These are phyloP conservation scores for Begonia fuchsioides DNA, from an alignment of 306 rosid species.

Conservation along the genomic window DNA sequence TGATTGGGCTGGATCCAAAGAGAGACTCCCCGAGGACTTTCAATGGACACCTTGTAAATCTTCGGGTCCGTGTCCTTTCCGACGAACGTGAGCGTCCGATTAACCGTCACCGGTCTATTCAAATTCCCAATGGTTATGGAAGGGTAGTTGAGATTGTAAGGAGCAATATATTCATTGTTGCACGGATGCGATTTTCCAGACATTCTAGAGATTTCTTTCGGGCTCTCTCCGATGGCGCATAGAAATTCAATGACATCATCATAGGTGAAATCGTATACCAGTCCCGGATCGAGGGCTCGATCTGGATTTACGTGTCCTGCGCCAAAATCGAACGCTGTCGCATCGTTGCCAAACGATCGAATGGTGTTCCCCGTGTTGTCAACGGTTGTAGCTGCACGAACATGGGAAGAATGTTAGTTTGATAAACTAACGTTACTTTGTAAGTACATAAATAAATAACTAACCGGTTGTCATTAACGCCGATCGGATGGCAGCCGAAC, in stretches of 20 bases:
- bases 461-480: slow-evolving; percentile 11
- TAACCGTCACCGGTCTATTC: neutral
- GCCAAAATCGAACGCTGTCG: slow-evolving; percentile 4
- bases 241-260: neutral
- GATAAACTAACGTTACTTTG: too few species aligned
- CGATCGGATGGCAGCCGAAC: slow-evolving; percentile 4
- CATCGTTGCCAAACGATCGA: neutral
- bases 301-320: slow-evolving; percentile 3
- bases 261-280: slow-evolving; percentile 2
- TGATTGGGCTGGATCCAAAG: slow-evolving; percentile 4
- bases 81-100: slow-evolving; percentile 3
- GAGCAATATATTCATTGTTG: neutral
- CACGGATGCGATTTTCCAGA: neutral
- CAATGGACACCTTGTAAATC: neutral
- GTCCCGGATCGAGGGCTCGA: slow-evolving; percentile 3
- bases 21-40: slow-evolving; percentile 1
- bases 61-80: neutral
- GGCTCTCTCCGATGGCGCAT: neutral
- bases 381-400: neutral
- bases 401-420: neutral
- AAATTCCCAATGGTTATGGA: slow-evolving; percentile 3
- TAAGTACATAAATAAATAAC: too few species aligned
- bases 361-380: slow-evolving; percentile 3
- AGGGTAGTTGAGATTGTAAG: slow-evolving; percentile 7
- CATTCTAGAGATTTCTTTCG: neutral